These are phyloP conservation scores for Phytophthora kernoviae DNA, from an alignment of 352 stramenopile species.

Conservation along the genomic window DNA sequence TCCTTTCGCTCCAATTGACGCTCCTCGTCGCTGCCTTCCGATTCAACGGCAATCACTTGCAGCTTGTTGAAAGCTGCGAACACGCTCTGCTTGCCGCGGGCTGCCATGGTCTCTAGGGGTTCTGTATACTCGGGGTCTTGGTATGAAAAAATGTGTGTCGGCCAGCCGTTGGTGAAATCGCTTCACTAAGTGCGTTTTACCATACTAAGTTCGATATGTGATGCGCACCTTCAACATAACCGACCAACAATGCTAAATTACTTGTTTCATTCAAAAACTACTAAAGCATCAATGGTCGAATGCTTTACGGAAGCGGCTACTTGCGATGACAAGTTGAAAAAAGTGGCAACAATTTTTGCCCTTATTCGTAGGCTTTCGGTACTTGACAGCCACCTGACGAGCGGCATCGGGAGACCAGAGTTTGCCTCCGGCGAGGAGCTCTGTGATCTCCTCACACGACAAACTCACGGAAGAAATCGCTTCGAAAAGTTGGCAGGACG, in stretches of 20 bases:
- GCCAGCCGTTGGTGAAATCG: constrained; percentile 15
- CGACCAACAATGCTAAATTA: neutral
- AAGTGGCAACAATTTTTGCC: neutral
- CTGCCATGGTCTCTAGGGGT: constrained; percentile 32
- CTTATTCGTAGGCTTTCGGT: constrained; percentile 77
- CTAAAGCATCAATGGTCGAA: too few relatives aligned
- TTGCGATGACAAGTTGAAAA: constrained; percentile 20
- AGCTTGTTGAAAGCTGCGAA: constrained; percentile 72
- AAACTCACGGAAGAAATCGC: constrained; percentile 70
- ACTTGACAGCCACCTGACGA: constrained; percentile 68
- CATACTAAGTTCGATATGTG: too few relatives aligned
- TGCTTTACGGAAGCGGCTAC: constrained; percentile 14
- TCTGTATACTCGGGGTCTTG: constrained; percentile 1
- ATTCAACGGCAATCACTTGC: constrained; percentile 45
- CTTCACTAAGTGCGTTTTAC: too few relatives aligned
- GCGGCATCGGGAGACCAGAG: constrained; percentile 81
- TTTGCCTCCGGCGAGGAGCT: constrained; percentile 65
- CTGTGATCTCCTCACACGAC: constrained; percentile 72
- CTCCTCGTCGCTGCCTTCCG: constrained; percentile 59
- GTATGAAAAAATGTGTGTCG: constrained; percentile 25
- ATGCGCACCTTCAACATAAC: neutral
- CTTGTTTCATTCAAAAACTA: constrained; percentile 8
- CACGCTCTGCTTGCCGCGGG: constrained; percentile 66
- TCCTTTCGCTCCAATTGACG: constrained; percentile 51
- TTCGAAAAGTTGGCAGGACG: constrained; percentile 64